A percentile compares a stretch with the other conserved stretches of the same genome.
These are phyloP conservation scores for Diaporthe humulicola DNA, from an alignment of 2,329 filamentous ascomycete species.

Conservation along the genomic window DNA sequence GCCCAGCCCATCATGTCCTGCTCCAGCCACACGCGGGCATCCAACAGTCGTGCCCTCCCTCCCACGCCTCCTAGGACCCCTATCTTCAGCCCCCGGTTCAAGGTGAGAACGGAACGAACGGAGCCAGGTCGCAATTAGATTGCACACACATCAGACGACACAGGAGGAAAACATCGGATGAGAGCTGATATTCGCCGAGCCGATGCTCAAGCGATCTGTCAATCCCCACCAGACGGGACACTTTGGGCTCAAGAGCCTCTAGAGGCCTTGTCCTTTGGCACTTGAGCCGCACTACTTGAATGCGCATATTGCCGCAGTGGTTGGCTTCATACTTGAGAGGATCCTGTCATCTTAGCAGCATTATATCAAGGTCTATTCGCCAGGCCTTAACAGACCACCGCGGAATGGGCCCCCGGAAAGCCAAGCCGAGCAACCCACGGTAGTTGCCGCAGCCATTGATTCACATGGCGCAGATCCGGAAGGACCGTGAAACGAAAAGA, in stretches of 20 bases:
- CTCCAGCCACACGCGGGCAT: not conserved
- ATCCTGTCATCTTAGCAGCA: not conserved
- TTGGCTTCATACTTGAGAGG: not conserved
- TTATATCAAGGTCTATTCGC: not conserved
- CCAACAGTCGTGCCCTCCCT: not conserved
- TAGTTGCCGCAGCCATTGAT: constrained; percentile 29
- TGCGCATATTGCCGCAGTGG: not conserved
- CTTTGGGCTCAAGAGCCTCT: not conserved
- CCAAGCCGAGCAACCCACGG: constrained; percentile 28
- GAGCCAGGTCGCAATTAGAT: constrained; percentile 27
- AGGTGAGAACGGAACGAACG: constrained; percentile 29
- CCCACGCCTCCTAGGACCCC: not conserved
- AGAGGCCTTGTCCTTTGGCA: not conserved
- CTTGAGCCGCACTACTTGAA: not conserved
- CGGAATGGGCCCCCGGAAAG: not conserved
- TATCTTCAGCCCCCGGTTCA: constrained; percentile 4
- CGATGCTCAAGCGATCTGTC: constrained; percentile 12
- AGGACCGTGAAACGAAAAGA: constrained; percentile 24
- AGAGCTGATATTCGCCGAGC: not conserved
- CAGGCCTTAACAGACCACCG: not conserved
- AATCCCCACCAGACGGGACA: not conserved
- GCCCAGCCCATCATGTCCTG: not conserved
- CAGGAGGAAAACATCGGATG: constrained; percentile 16
- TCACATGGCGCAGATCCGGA: constrained; percentile 23
- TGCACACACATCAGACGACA: constrained; percentile 20